phyloP scores from a whole-genome alignment of 805 yeast genomes.

The Helenozyma baotianmanensis region DNA sequence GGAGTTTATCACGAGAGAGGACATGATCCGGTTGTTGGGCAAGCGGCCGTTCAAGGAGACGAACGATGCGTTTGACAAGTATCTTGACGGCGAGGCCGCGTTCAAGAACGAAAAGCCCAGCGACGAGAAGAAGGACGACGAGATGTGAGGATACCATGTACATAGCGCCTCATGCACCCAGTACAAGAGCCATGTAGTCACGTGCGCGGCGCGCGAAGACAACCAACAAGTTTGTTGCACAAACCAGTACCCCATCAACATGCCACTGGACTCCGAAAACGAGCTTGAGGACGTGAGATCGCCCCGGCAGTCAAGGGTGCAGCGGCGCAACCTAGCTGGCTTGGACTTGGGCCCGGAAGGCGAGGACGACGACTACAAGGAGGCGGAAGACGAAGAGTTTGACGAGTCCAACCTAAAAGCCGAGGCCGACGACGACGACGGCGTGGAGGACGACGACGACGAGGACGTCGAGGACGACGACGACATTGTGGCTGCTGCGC shows the following conservation, averaged over 20 bases:
- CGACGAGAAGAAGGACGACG: slow-evolving; percentile 24
- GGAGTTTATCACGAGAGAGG: slow-evolving; percentile 91
- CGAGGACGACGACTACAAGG: slow-evolving; percentile 12
- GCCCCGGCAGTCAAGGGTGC: slow-evolving; percentile 12
- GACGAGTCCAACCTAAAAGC: slow-evolving; percentile 16
- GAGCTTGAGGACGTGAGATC: slow-evolving; percentile 10
- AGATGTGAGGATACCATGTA: neutral
- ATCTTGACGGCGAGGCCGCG: slow-evolving; percentile 47
- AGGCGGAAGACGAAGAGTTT: slow-evolving; percentile 14
- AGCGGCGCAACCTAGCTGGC: slow-evolving; percentile 14
- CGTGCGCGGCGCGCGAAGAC: too few relatives aligned
- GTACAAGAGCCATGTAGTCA: too few relatives aligned
- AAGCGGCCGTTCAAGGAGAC: slow-evolving; percentile 88
- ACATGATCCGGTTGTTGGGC: slow-evolving; percentile 85
- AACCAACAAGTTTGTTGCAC: too few relatives aligned
- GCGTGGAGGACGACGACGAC: slow-evolving; percentile 13
- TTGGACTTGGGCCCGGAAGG: slow-evolving; percentile 17
- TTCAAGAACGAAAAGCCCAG: slow-evolving; percentile 31
- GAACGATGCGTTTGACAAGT: slow-evolving; percentile 86
- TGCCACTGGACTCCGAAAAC: neutral
- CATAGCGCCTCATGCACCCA: too few relatives aligned
- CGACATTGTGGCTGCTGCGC: slow-evolving; percentile 10
- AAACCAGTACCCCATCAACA: too few relatives aligned
- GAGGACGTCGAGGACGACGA: slow-evolving; percentile 16
- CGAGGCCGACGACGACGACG: slow-evolving; percentile 13